A percentile compares a stretch with the other conserved stretches of the same genome.
Conservation (phyloP, 345 rosid genomes). For the Ceriops decandra region DNA sequence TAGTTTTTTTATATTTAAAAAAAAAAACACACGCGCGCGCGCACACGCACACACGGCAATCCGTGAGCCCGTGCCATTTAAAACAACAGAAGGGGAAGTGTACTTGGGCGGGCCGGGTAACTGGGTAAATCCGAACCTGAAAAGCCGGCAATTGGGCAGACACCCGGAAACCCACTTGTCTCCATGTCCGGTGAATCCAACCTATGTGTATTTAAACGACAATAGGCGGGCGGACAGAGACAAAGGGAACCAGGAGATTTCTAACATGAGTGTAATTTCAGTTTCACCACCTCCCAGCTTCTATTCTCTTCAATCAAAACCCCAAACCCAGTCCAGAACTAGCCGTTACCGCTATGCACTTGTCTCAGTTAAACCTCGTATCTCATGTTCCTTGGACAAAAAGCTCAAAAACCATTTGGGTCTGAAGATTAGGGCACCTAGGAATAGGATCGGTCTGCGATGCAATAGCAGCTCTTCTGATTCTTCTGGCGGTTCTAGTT, state of each 20-base stretch:
- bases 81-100: no score
- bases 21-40: no score
- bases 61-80: no score
- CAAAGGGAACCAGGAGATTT: neutral
- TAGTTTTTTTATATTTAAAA: no score
- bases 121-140: neutral
- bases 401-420: constrained; percentile 4
- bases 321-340: neutral
- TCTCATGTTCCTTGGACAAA: neutral
- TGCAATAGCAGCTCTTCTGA: constrained; percentile 17
- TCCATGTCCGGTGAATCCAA: no score
- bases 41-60: no score
- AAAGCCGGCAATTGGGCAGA: no score
- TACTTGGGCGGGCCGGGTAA: no score
- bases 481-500: constrained; percentile 15
- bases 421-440: neutral
- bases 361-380: constrained; percentile 1
- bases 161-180: no score
- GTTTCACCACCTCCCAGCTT: neutral
- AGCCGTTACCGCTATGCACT: neutral
- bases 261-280: constrained; percentile 18
- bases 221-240: no score
- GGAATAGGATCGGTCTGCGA: neutral
- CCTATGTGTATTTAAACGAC: no score
- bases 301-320: constrained; percentile 12